phyloP scores from a whole-genome alignment of 2,329 filamentous ascomycete genomes.

The Furcasterigmium sp. region DNA sequence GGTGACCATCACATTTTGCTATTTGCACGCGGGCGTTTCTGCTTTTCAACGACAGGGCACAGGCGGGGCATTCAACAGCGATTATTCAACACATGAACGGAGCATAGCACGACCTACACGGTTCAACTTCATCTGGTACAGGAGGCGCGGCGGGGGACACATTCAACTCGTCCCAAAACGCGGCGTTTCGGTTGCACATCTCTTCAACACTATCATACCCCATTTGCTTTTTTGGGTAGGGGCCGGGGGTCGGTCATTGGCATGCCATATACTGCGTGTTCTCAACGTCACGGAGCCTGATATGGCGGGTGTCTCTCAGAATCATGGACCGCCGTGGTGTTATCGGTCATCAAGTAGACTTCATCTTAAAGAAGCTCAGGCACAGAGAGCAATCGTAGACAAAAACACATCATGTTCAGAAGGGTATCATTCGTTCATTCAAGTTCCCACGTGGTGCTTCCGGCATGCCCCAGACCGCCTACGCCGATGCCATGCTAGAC shows the following conservation, averaged over 20 bases:
- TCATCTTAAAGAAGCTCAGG: conserved; percentile 3
- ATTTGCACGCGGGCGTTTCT: conserved; percentile 1
- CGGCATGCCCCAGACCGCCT: too few species aligned
- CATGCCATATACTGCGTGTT: conserved; percentile 25
- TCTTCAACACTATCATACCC: conserved; percentile 11
- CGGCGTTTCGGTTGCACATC: conserved; percentile 11
- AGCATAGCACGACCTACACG: background rate
- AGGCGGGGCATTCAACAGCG: conserved; percentile 3
- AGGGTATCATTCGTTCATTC: conserved; percentile 3
- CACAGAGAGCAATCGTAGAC: conserved; percentile 1
- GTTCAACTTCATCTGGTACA: background rate
- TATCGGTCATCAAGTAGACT: conserved; percentile 28
- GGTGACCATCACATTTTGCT: too few species aligned
- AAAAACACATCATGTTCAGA: background rate
- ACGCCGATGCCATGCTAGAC: background rate
- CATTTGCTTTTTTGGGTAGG: conserved; percentile 10
- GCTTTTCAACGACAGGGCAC: background rate
- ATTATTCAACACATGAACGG: background rate
- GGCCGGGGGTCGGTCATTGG: too few species aligned
- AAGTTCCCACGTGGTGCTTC: too few species aligned
- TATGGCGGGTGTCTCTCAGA: background rate
- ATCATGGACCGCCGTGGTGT: too few species aligned
- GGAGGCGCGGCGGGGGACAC: conserved; percentile 3
- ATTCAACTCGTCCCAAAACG: conserved; percentile 8
- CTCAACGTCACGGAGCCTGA: conserved; percentile 22